Evolutionary conservation across 2,329 filamentous ascomycete genomes (phyloP).

Genomic region (Ramichloridium luteum): DNA sequence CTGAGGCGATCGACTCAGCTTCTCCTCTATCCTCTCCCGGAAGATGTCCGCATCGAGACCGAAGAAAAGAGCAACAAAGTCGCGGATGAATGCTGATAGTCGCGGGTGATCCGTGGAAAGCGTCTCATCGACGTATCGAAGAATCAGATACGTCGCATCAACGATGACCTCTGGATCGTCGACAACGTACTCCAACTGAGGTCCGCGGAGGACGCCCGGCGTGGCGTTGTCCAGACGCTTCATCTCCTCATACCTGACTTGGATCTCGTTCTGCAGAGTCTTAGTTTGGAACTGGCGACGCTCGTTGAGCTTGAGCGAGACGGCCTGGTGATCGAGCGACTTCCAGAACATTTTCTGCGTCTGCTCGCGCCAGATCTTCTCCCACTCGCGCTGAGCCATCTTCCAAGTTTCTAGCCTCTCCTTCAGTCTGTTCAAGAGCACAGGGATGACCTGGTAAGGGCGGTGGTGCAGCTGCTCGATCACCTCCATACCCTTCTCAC

Average conservation of each 20-base stretch:
- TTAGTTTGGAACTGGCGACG: conserved; percentile 81
- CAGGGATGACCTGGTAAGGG: conserved; percentile 76
- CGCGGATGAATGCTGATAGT: conserved; percentile 36
- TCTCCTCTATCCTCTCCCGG: conserved; percentile 50
- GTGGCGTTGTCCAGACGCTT: conserved; percentile 43
- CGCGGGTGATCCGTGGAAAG: conserved; percentile 32
- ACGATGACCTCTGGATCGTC: conserved; percentile 42
- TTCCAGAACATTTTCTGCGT: conserved; percentile 91
- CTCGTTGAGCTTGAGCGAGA: conserved; percentile 75
- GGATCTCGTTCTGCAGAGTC: conserved; percentile 78
- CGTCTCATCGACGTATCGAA: conserved; percentile 32
- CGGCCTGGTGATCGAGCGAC: conserved; percentile 92
- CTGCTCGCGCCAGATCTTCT: conserved; percentile 96
- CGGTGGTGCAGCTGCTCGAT: conserved; percentile 75
- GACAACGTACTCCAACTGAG: conserved; percentile 65
- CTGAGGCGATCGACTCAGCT: conserved; percentile 33
- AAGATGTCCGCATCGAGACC: conserved; percentile 42
- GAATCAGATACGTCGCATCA: conserved; percentile 35
- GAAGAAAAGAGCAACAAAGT: conserved; percentile 40
- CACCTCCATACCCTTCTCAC: conserved; percentile 70
- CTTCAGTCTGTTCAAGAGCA: conserved; percentile 79
- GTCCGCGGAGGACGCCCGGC: conserved; percentile 19
- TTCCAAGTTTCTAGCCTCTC: conserved; percentile 98
- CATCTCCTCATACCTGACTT: conserved; percentile 85
- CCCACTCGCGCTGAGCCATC: conserved; percentile 92